Base-by-base conservation (phyloP, 2,329 filamentous ascomycete species). In the Aureobasidium sp. region DNA sequence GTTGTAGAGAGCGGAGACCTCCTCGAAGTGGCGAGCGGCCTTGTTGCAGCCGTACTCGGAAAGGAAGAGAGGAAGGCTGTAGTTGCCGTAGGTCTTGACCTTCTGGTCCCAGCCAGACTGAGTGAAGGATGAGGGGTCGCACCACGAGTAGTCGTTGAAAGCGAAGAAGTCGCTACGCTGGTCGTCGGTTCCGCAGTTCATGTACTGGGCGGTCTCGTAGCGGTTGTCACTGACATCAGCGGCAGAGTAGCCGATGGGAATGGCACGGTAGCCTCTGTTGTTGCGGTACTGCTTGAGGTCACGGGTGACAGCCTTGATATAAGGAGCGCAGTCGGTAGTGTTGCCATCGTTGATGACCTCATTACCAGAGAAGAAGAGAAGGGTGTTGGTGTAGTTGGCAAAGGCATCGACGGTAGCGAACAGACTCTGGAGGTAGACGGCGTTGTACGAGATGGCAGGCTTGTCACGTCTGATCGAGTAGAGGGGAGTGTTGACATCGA, bases 21-120 rank as follows among this genome's bases (percentile, higher is more conserved):
- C 91, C 56, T 82, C 76, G 65, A 95, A 98, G 64, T 85, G 75
- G 62, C 91, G 90, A 56, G 75, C 80, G 76, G 88, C 90, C 66
- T 80, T 85, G 71, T 81, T 84, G 78, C 93, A 98, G 58, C 93
- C 93, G 67, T 86, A 97, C 71, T 97, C 93, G 47, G 90, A 96
- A 51, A 98, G 79, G 81, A 95, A 96, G 65, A 95, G 85, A 55
- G 90, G 88, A 51, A 95, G 76, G 62, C 88, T 88, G 69, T 95
- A 95, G 68, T 86, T 81, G 58, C 80, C 83, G 71, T 91, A 95
- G 74, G 86, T 88, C 76, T 86, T 79, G 57, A 95, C 90, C 79
- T 95, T 95, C 66, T 85, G 71, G 69, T 89, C 80, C 89, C 90
- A 96, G 61, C 88, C 89, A 35, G 90, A 85, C 40, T 71, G 75